Conservation (phyloP, 2,329 filamentous ascomycete species). For the Myriosclerotinia curreyana region DNA sequence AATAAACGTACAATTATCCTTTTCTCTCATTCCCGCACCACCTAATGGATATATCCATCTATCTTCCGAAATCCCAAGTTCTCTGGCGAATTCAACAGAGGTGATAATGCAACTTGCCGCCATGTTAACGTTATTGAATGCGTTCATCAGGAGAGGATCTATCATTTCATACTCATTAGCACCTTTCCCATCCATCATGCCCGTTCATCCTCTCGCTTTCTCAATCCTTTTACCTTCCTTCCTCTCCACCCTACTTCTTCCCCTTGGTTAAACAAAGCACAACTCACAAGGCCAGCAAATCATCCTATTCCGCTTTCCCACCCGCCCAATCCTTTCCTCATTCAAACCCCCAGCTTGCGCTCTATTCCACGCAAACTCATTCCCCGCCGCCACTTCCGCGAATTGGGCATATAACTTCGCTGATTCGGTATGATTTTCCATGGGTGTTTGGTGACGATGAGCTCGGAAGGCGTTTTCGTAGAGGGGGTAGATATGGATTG, state of each 20-base stretch:
- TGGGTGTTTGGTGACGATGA: constrained; percentile 50
- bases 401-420: constrained; percentile 59
- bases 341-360: constrained; percentile 44
- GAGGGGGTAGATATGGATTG: constrained; percentile 65
- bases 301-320: constrained; percentile 59
- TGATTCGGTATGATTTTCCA: constrained; percentile 58
- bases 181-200: too few relatives aligned
- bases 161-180: constrained; percentile 22
- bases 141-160: constrained; percentile 70
- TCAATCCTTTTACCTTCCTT: background rate
- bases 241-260: too few relatives aligned
- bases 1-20: constrained; percentile 48
- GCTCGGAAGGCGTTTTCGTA: constrained; percentile 64
- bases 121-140: constrained; percentile 67
- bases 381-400: constrained; percentile 52
- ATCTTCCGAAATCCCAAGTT: constrained; percentile 52
- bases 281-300: constrained; percentile 64
- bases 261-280: too few relatives aligned
- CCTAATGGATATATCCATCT: constrained; percentile 64
- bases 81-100: constrained; percentile 51
- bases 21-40: constrained; percentile 60
- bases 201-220: too few relatives aligned
- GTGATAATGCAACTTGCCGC: constrained; percentile 60
- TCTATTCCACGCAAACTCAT: constrained; percentile 57
- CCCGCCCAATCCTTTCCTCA: constrained; percentile 51